Evolutionary conservation across 768 basidiomycete species (phyloP).

Genomic region (Rhizopogon salebrosus): DNA sequence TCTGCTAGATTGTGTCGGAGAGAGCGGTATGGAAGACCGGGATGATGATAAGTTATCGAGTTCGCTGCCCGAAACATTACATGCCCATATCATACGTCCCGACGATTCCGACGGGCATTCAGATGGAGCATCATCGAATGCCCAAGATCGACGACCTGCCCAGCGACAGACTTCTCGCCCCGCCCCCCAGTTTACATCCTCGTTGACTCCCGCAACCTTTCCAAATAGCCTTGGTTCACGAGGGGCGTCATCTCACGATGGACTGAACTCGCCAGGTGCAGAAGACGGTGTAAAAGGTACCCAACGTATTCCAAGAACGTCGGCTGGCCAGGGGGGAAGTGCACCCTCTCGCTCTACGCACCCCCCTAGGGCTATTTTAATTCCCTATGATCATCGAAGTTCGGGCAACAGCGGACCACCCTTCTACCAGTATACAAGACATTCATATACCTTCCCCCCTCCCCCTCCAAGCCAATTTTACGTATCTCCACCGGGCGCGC

Average conservation of each 20-base stretch:
- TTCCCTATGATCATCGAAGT: conserved; percentile 20
- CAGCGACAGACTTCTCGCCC: conserved; percentile 3
- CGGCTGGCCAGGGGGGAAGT: background rate
- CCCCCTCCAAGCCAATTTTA: conserved; percentile 12
- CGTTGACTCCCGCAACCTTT: conserved; percentile 7
- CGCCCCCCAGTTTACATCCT: background rate
- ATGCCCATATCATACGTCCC: conserved; percentile 5
- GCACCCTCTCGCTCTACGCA: background rate
- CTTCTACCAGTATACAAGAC: conserved; percentile 14
- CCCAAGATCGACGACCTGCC: conserved; percentile 1
- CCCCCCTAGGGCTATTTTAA: conserved; percentile 14
- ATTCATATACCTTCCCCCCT: conserved; percentile 22
- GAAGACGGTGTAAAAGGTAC: conserved; percentile 2
- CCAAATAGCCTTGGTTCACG: background rate
- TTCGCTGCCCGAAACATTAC: conserved; percentile 7
- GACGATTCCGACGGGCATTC: background rate
- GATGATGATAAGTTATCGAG: conserved; percentile 4
- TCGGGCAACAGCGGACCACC: conserved; percentile 29
- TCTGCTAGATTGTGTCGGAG: background rate
- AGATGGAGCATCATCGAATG: conserved; percentile 5
- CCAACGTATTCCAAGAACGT: conserved; percentile 1
- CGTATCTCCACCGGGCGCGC: conserved; percentile 11
- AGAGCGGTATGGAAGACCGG: conserved; percentile 8
- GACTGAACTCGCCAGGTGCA: background rate
- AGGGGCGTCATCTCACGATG: background rate